A percentile compares a stretch with the other conserved stretches of the same genome.
Conservation (phyloP, 192 early-diverging fungal genomes). For the Bifiguratus adelaidae region DNA sequence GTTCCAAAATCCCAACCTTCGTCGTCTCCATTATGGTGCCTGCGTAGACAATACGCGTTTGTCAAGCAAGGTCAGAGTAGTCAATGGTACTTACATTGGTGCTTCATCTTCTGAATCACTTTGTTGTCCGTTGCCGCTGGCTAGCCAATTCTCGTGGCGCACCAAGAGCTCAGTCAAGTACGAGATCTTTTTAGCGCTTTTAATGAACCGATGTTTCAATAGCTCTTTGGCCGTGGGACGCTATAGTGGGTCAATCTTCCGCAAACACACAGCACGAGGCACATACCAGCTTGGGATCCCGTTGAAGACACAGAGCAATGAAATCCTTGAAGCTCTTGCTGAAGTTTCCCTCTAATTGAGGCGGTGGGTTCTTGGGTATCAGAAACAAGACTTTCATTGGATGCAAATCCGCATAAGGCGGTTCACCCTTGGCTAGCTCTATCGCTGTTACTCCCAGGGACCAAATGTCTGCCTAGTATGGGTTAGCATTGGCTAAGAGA, state of each 20-base stretch:
- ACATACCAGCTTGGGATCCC: conserved; percentile 64
- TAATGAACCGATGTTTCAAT: conserved; percentile 80
- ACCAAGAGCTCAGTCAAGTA: conserved; percentile 81
- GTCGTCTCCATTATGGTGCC: conserved; percentile 22
- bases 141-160: conserved; percentile 70
- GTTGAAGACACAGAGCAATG: conserved; percentile 75
- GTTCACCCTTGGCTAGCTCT: conserved; percentile 87
- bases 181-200: conserved; percentile 70
- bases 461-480: conserved; percentile 88
- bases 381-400: conserved; percentile 93
- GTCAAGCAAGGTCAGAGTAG: conserved; percentile 6
- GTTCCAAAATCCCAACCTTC: conserved; percentile 47
- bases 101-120: conserved; percentile 38
- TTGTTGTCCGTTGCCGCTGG: conserved; percentile 35
- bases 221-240: conserved; percentile 84
- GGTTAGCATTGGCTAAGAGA: background rate
- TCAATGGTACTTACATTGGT: conserved; percentile 12
- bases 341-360: conserved; percentile 64
- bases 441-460: conserved; percentile 94
- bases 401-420: conserved; percentile 88
- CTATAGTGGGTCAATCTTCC: conserved; percentile 18
- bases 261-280: background rate
- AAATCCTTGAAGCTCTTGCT: conserved; percentile 86
- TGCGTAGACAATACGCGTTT: background rate
- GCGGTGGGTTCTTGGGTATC: conserved; percentile 87